These are phyloP conservation scores for Podila clonocystis DNA, from an alignment of 192 early-diverging fungal species.

Conservation along the genomic window DNA sequence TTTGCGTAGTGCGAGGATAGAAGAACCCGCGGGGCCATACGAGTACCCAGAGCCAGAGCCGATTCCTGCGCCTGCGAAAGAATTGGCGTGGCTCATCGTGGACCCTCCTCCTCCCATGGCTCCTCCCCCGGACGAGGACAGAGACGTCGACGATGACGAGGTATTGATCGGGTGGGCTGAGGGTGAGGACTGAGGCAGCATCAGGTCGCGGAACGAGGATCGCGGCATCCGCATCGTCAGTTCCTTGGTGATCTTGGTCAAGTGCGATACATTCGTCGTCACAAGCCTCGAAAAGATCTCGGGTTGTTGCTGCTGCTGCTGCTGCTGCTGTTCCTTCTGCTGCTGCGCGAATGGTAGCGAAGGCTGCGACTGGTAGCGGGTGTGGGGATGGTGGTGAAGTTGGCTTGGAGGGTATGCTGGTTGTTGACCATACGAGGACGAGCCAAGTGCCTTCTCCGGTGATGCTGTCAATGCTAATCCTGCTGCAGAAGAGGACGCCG, in stretches of 20 bases:
- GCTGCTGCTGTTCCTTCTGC: neutral
- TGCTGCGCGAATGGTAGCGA: neutral
- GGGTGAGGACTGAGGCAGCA: slow-evolving; percentile 1
- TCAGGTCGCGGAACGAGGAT: slow-evolving; percentile 35
- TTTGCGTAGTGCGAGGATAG: slow-evolving; percentile 31
- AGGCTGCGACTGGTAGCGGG: no score
- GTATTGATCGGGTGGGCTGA: slow-evolving; percentile 1
- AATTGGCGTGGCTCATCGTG: neutral
- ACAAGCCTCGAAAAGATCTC: slow-evolving; percentile 46
- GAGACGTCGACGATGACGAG: neutral
- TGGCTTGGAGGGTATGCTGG: neutral
- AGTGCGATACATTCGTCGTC: slow-evolving; percentile 34
- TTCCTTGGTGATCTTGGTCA: slow-evolving; percentile 47
- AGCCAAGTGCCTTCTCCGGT: slow-evolving; percentile 9
- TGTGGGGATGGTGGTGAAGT: neutral
- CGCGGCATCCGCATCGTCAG: slow-evolving; percentile 41
- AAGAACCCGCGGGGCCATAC: slow-evolving; percentile 16
- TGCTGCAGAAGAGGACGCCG: slow-evolving; percentile 17
- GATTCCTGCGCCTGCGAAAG: slow-evolving; percentile 42
- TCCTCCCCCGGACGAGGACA: neutral
- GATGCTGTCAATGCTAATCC: slow-evolving; percentile 7
- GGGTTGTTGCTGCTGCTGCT: slow-evolving; percentile 2
- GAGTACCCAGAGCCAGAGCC: slow-evolving; percentile 6
- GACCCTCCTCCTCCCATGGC: neutral
- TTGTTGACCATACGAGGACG: neutral